Evolutionary conservation across 1,284 basidiomycete species (phyloP).

Genomic region (Puccinia hordei): DNA sequence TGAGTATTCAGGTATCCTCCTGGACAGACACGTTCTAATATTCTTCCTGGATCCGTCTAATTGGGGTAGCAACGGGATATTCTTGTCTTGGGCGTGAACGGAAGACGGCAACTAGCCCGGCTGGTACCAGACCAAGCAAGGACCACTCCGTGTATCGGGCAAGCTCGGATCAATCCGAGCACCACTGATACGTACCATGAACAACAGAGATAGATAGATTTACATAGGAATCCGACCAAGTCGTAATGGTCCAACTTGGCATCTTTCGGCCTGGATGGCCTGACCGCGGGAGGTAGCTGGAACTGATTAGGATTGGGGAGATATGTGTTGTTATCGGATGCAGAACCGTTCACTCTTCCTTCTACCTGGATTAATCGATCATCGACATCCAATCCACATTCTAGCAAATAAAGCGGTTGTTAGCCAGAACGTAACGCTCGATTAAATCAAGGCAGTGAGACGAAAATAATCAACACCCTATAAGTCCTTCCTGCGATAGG

Average conservation of each 20-base stretch:
- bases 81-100: neutral
- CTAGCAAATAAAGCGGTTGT: too few species aligned
- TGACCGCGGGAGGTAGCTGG: neutral
- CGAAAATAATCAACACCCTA: too few species aligned
- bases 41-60: constrained; percentile 26
- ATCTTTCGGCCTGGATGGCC: neutral
- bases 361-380: too few species aligned
- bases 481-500: too few species aligned
- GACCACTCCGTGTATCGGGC: neutral
- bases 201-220: neutral
- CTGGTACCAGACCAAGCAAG: neutral
- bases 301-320: neutral
- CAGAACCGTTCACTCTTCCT: too few species aligned
- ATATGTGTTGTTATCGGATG: neutral
- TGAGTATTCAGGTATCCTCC: neutral
- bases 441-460: too few species aligned
- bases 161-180: neutral
- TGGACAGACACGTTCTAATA: neutral
- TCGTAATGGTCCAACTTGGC: neutral
- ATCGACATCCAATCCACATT: too few species aligned
- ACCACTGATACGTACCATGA: neutral
- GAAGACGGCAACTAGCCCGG: constrained; percentile 22
- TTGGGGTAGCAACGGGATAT: constrained; percentile 4
- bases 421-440: too few species aligned
- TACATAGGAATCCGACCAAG: neutral